These are phyloP conservation scores for Didymella glomerata DNA, from an alignment of 2,329 filamentous ascomycete species.

Conservation along the genomic window DNA sequence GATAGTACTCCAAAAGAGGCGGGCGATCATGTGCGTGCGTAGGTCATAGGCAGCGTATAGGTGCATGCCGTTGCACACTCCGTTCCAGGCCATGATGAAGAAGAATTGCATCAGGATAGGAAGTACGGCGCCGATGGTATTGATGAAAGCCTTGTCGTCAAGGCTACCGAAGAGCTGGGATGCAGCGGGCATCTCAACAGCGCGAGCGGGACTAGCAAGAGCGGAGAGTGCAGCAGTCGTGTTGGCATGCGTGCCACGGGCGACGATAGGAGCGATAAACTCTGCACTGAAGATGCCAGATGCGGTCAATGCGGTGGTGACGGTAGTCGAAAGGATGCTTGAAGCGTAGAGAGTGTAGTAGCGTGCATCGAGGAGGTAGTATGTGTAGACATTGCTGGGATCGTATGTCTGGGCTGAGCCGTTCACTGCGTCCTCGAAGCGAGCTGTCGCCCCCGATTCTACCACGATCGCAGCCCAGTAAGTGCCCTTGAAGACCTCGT, in stretches of 20 bases:
- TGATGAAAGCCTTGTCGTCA: slow-evolving; percentile 33
- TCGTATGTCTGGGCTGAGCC: slow-evolving; percentile 20
- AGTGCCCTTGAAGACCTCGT: slow-evolving; percentile 24
- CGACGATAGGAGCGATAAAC: slow-evolving; percentile 14
- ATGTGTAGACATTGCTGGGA: slow-evolving; percentile 20
- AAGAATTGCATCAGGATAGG: slow-evolving; percentile 59
- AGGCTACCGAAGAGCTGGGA: slow-evolving; percentile 10
- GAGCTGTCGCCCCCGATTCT: slow-evolving; percentile 18
- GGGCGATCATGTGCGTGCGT: slow-evolving; percentile 21
- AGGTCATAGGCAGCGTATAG: slow-evolving; percentile 24
- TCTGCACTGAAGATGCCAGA: slow-evolving; percentile 19
- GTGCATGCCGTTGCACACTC: slow-evolving; percentile 41
- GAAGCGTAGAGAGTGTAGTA: slow-evolving; percentile 22
- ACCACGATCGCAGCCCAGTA: slow-evolving; percentile 26
- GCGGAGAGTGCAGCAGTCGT: slow-evolving; percentile 15
- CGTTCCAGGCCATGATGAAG: slow-evolving; percentile 57
- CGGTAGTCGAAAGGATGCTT: slow-evolving; percentile 15
- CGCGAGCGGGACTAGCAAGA: slow-evolving; percentile 15
- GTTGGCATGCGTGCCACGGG: slow-evolving; percentile 12
- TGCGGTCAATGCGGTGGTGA: slow-evolving; percentile 21
- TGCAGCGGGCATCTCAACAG: slow-evolving; percentile 12
- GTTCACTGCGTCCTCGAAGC: slow-evolving; percentile 24
- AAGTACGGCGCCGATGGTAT: slow-evolving; percentile 55
- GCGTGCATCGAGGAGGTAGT: slow-evolving; percentile 21
- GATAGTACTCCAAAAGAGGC: slow-evolving; percentile 21